These are phyloP conservation scores for Phytopythium sindhum DNA, from an alignment of 352 stramenopile species.

Conservation along the genomic window DNA sequence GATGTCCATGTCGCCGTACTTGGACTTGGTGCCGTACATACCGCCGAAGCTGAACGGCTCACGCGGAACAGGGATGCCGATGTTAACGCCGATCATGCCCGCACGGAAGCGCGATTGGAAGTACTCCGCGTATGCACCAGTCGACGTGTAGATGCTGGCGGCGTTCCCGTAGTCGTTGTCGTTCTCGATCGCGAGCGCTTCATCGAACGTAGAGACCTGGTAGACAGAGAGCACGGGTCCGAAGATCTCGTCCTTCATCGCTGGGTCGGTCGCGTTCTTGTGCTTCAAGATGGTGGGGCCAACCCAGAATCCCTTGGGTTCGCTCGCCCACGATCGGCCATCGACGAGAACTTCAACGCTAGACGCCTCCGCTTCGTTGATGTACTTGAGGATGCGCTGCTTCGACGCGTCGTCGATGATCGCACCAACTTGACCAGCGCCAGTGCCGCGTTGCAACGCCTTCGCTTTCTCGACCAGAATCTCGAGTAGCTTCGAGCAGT, in stretches of 20 bases:
- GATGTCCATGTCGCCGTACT: conserved; percentile 98
- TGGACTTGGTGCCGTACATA: conserved; percentile 95
- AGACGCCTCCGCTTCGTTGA: conserved; percentile 85
- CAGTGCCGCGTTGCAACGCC: conserved; percentile 84
- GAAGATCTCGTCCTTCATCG: conserved; percentile 96
- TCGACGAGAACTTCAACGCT: conserved; percentile 92
- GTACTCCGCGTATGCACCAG: conserved; percentile 91
- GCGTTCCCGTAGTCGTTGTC: conserved; percentile 96
- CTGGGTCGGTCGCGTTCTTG: conserved; percentile 73
- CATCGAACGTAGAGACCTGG: conserved; percentile 82
- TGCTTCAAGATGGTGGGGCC: conserved; percentile 95
- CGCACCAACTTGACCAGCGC: conserved; percentile 91
- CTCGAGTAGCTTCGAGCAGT: conserved; percentile 74
- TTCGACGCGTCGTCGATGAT: conserved; percentile 93
- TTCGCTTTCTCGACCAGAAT: conserved; percentile 86
- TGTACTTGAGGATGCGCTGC: conserved; percentile 92
- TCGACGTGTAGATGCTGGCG: conserved; percentile 95
- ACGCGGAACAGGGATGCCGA: conserved; percentile 93
- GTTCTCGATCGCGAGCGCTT: conserved; percentile 96
- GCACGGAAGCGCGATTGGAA: conserved; percentile 92
- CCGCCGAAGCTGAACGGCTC: conserved; percentile 97
- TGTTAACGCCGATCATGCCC: conserved; percentile 96
- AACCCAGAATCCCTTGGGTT: conserved; percentile 85
- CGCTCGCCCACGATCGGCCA: conserved; percentile 75
- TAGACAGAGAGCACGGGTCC: conserved; percentile 95